Conservation (phyloP, 1,284 basidiomycete genomes). For the Leccinum holopus region DNA sequence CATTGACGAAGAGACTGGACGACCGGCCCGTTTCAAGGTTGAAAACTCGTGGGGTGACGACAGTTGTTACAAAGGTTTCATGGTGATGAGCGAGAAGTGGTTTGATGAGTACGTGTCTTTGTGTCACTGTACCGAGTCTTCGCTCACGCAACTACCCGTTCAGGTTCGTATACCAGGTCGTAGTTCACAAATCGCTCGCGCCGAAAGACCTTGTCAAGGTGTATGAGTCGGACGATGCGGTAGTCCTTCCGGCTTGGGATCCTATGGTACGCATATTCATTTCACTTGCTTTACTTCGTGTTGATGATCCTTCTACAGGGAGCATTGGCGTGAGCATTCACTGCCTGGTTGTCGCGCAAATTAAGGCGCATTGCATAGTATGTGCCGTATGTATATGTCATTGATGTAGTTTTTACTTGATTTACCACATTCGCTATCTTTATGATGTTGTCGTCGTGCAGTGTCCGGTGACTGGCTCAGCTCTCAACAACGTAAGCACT, state of each 20-base stretch:
- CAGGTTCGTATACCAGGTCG: conserved; percentile 86
- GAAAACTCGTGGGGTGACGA: conserved; percentile 95
- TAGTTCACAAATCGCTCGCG: conserved; percentile 77
- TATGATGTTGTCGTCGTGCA: neutral
- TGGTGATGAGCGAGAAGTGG: conserved; percentile 90
- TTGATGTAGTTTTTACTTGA: neutral
- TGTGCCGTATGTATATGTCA: conserved; percentile 1
- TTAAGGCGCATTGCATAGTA: neutral
- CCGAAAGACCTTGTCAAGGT: conserved; percentile 79
- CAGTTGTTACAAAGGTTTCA: conserved; percentile 84
- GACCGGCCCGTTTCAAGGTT: conserved; percentile 86
- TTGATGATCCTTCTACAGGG: conserved; percentile 26
- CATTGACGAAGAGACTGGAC: conserved; percentile 67
- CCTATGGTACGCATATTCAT: conserved; percentile 66
- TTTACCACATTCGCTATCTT: neutral
- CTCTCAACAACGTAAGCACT: neutral
- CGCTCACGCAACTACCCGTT: conserved; percentile 6
- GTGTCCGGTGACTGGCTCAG: neutral
- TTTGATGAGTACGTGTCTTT: conserved; percentile 74
- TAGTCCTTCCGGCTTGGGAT: conserved; percentile 83
- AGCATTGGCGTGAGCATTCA: conserved; percentile 29
- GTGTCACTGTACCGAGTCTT: neutral
- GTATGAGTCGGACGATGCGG: conserved; percentile 64
- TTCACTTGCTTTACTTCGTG: neutral
- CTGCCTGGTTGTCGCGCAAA: neutral